Evolutionary conservation across 345 rosid species (phyloP).

Genomic region (Citrus australasica): DNA sequence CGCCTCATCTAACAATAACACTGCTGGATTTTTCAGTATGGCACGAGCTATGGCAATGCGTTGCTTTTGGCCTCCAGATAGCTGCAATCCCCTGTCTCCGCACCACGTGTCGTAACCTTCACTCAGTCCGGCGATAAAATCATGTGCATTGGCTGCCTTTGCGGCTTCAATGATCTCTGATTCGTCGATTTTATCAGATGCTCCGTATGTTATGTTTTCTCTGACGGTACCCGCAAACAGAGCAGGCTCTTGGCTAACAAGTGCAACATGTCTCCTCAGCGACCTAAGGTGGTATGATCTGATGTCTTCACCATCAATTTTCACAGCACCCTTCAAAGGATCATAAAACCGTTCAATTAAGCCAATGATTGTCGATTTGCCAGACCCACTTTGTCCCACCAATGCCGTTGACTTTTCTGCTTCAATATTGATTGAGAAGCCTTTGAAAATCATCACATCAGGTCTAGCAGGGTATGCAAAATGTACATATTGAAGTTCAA

Average conservation of each 20-base stretch:
- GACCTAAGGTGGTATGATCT: slow-evolving; percentile 42
- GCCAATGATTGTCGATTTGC: slow-evolving; percentile 63
- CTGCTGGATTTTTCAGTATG: slow-evolving; percentile 45
- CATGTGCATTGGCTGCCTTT: slow-evolving; percentile 63
- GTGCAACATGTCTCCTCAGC: slow-evolving; percentile 48
- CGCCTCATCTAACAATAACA: slow-evolving; percentile 62
- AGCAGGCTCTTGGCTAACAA: slow-evolving; percentile 72
- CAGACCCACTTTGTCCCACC: slow-evolving; percentile 78
- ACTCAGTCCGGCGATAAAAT: slow-evolving; percentile 47
- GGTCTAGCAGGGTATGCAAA: slow-evolving; percentile 65
- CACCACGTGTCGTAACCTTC: slow-evolving; percentile 59
- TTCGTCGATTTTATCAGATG: slow-evolving; percentile 24
- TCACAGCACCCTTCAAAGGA: slow-evolving; percentile 39
- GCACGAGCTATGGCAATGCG: slow-evolving; percentile 72
- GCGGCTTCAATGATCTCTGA: slow-evolving; percentile 55
- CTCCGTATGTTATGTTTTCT: slow-evolving; percentile 53
- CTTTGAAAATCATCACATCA: slow-evolving; percentile 35
- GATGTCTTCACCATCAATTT: slow-evolving; percentile 50
- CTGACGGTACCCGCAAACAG: slow-evolving; percentile 57
- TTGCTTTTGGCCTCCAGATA: slow-evolving; percentile 76
- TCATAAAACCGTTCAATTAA: slow-evolving; percentile 67
- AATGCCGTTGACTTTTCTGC: slow-evolving; percentile 61
- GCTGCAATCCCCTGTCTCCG: slow-evolving; percentile 59
- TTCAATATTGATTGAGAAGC: slow-evolving; percentile 44
- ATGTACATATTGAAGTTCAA: slow-evolving; percentile 38